Evolutionary conservation across 2,329 filamentous ascomycete genomes (phyloP), one percentile per base, ranked within the genome.

Genomic region (Fusarium acutatum): DNA sequence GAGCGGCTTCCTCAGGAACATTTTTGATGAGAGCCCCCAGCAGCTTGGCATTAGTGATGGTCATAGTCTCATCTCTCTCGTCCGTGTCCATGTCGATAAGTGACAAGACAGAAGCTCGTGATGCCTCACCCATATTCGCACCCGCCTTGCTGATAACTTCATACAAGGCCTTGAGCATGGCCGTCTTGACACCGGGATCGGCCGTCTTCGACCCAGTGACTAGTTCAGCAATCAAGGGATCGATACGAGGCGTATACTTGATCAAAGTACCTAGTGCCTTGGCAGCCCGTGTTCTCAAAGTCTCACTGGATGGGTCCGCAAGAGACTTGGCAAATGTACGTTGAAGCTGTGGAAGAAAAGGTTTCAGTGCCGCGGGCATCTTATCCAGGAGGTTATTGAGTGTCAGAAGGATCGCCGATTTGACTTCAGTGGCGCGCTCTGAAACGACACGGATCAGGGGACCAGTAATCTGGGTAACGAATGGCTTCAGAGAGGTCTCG

Each of bases 391-490:
- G 86, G 77, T 97, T 97, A 85, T 98, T 98, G 75, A 99, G 89
- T 0, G 96, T 97, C 60, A 97, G 88, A 69, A 99, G 87, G 81
- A 99, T 97, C 46, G 96, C 96, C 69, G 94, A 93, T 85, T 97
- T 98, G 82, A 99, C 95, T 58, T 99, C 97, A 6, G 95, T 95
- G 6, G 96, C 97, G 71, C 96, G 91, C 82, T 99, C 96, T 10
- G 96, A 98, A 24, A 99, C 95, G 28, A 98, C 96, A 88, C 96
- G 94, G 82, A 99, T 99, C 60, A 99, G 89, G 28, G 97, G 96
- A 80, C 96, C 96, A 10, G 97, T 98, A 77, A 99, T 98, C 80
- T 98, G 95, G 35, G 96, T 98, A 68, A 99, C 96, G 79, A 97
- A 98, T 13, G 95, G 94, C 83, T 96, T 97, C 71, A 99, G 86